Evolutionary conservation across 2,329 filamentous ascomycete species (phyloP).

Genomic region (Capronia coronata): DNA sequence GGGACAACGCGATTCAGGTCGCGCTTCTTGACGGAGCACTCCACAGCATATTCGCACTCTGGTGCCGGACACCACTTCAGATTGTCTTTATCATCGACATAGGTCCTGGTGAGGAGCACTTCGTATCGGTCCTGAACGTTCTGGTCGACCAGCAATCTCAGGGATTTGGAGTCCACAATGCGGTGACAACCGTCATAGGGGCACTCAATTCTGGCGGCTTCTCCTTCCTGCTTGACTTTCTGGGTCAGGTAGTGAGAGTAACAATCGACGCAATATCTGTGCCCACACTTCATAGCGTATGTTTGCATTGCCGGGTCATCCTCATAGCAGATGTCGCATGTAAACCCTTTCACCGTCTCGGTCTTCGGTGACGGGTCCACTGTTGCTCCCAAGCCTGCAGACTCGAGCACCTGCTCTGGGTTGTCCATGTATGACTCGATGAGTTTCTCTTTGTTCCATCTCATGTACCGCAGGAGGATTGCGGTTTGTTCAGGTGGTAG

Average conservation of each 20-base stretch:
- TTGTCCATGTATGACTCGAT: slow-evolving; percentile 96
- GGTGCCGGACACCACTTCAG: slow-evolving; percentile 97
- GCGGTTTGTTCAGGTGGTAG: slow-evolving; percentile 83
- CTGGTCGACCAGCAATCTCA: slow-evolving; percentile 64
- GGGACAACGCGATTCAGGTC: slow-evolving; percentile 80
- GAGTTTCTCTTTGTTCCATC: slow-evolving; percentile 94
- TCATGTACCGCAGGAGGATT: slow-evolving; percentile 78
- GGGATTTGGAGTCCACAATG: slow-evolving; percentile 82
- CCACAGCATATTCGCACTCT: slow-evolving; percentile 89
- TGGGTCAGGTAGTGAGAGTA: slow-evolving; percentile 85
- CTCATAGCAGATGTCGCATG: slow-evolving; percentile 94
- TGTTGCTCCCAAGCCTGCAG: slow-evolving; percentile 68
- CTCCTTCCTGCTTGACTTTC: slow-evolving; percentile 92
- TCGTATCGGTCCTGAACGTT: slow-evolving; percentile 63
- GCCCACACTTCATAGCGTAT: slow-evolving; percentile 91
- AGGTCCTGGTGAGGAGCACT: slow-evolving; percentile 81
- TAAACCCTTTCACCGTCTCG: slow-evolving; percentile 66
- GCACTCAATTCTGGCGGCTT: slow-evolving; percentile 90
- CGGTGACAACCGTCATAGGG: slow-evolving; percentile 79
- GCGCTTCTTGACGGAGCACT: slow-evolving; percentile 81
- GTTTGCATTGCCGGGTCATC: slow-evolving; percentile 70
- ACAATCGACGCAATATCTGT: slow-evolving; percentile 88
- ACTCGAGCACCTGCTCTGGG: slow-evolving; percentile 70
- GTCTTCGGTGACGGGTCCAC: slow-evolving; percentile 59
- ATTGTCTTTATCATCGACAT: slow-evolving; percentile 92